phyloP scores from a whole-genome alignment of 176 grass and related monocot genomes.

The Aegilops umbellulata region DNA sequence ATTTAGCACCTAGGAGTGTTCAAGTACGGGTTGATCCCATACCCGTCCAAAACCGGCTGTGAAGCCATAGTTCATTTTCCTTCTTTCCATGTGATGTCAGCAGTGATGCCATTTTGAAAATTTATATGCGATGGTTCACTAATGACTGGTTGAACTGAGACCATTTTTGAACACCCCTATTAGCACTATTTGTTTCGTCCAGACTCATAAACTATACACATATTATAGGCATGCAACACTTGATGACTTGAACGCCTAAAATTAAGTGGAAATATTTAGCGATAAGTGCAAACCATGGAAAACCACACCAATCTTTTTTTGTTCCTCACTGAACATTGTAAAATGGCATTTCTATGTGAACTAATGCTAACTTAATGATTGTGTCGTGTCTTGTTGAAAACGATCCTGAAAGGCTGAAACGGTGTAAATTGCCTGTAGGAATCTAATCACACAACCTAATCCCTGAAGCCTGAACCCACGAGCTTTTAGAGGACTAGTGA shows the following conservation, averaged over 20 bases:
- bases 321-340: not conserved
- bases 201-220: not conserved
- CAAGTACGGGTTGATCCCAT: not conserved
- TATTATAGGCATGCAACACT: not conserved
- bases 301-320: not conserved
- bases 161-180: not conserved
- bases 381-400: not conserved
- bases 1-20: not conserved
- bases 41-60: not conserved
- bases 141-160: not conserved
- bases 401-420: not conserved
- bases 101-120: too few relatives aligned
- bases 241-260: not conserved
- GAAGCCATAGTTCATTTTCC: not conserved
- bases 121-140: not conserved
- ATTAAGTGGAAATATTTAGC: not conserved
- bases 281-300: not conserved
- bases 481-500: not conserved
- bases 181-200: not conserved
- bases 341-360: not conserved
- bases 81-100: not conserved
- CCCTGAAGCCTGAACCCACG: not conserved
- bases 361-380: not conserved
- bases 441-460: not conserved
- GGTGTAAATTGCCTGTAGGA: not conserved